Base-by-base conservation (phyloP, 2,329 filamentous ascomycete genomes). In the Talaromyces amestolkiae region DNA sequence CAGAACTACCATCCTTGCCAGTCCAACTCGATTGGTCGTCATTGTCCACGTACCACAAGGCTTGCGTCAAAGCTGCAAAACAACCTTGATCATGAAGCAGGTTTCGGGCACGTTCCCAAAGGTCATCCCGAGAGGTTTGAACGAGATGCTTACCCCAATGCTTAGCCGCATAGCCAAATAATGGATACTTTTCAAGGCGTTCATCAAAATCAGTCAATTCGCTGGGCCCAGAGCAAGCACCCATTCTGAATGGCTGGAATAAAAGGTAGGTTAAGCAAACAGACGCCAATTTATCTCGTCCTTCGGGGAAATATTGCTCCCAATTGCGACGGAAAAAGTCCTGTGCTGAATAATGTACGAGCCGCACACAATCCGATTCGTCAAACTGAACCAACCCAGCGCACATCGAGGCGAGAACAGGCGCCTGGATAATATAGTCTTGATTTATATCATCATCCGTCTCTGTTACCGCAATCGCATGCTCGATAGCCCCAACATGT, bases 241-340 rank as follows among this genome's bases (percentile, higher is more conserved):
- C 53, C n/a, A 22, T 56, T 19, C 11, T 56, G 13, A 56, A 56
- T 15, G 31, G 33, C 6, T 56, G n/a, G 24, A 56, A 56, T 22
- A 56, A 22, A 22, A 56, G 53, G n/a, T 56, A 56, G 22, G 53
- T 56, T 27, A 56, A 56, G 33, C 53, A 56, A 3, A 56, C 53
- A 8, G 53, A 56, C 6, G 33, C 53, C 53, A 56, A 37, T 24
- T 56, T 56, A 56, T 56, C 53, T 5, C 53, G 33, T 37, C 53
- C 53, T 39, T 56, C 33, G 5, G 53, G 53, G 33, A 56, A 56
- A 56, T 56, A 56, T 17, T 56, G 53, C 19, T 56, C 31, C 53
- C 53, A 56, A 8, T 56, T 56, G 22, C 53, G 53, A 5, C 53
- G 53, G 53, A 56, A 56, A 39, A 56, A 56, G 31, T 56, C 53